Conservation (phyloP, 2,329 filamentous ascomycete genomes). For the Fusarium euwallaceae region DNA sequence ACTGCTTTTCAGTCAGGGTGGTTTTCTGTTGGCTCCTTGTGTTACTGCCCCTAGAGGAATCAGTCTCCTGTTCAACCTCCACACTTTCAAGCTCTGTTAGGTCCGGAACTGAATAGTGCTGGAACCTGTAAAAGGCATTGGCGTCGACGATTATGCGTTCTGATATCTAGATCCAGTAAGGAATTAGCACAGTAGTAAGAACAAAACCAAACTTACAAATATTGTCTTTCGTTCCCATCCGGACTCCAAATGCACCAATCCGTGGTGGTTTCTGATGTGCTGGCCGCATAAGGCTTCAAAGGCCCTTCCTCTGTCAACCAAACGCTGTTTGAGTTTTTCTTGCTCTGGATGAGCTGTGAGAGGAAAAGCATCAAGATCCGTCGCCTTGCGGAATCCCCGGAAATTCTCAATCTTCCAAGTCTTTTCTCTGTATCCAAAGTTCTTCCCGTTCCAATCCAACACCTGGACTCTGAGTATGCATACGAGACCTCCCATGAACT, state of each 20-base stretch:
- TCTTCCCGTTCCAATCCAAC: background rate
- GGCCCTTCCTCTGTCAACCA: background rate
- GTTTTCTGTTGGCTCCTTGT: background rate
- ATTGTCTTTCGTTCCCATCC: background rate
- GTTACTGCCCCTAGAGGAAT: no score
- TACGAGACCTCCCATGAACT: background rate
- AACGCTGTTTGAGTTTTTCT: background rate
- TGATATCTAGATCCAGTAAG: background rate
- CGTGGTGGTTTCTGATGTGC: background rate
- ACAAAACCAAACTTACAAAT: background rate
- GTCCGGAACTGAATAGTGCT: background rate
- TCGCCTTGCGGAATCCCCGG: background rate
- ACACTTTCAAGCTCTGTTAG: background rate
- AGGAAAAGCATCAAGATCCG: background rate
- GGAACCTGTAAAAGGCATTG: background rate
- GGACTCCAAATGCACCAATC: background rate
- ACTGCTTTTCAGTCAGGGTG: constrained; percentile 16
- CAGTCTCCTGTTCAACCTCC: background rate
- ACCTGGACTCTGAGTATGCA: background rate
- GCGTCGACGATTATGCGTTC: background rate
- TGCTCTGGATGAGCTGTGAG: background rate
- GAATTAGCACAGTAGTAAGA: no score
- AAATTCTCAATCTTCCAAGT: background rate
- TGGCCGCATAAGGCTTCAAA: background rate
- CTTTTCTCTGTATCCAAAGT: background rate